Conservation (phyloP, 2,329 filamentous ascomycete species). For the Podosphaera fusca region DNA sequence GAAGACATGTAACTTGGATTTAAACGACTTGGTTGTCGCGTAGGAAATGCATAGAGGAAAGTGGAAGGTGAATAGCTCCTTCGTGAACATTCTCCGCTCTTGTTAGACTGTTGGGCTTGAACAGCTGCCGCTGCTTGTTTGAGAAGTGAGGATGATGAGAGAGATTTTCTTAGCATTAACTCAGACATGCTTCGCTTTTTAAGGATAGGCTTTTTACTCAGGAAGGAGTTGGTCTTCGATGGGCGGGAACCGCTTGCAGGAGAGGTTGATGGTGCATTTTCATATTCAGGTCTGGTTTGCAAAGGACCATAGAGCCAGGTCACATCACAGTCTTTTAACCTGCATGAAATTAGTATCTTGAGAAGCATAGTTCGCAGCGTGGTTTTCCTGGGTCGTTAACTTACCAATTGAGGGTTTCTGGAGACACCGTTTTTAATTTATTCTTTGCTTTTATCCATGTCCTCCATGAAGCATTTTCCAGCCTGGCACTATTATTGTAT, state of each 20-base stretch:
- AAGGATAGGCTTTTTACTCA: constrained; percentile 50
- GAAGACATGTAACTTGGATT: constrained; percentile 36
- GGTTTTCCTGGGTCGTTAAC: neutral
- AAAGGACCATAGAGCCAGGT: constrained; percentile 93
- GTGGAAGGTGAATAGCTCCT: constrained; percentile 26
- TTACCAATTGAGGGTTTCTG: constrained; percentile 67
- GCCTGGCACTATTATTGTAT: constrained; percentile 37
- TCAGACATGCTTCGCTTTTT: constrained; percentile 96
- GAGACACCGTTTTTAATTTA: constrained; percentile 62
- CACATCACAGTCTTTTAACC: constrained; percentile 91
- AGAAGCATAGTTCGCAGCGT: neutral
- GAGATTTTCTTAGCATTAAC: constrained; percentile 70
- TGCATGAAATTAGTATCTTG: constrained; percentile 30
- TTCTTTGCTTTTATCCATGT: constrained; percentile 90
- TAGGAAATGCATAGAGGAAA: constrained; percentile 49
- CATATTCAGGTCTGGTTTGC: constrained; percentile 42
- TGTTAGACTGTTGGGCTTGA: constrained; percentile 20
- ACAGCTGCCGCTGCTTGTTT: constrained; percentile 32
- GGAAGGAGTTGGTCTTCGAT: constrained; percentile 35
- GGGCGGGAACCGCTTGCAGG: constrained; percentile 23
- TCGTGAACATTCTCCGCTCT: constrained; percentile 24
- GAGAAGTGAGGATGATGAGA: constrained; percentile 70
- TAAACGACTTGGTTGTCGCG: constrained; percentile 34
- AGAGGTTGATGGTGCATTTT: constrained; percentile 22
- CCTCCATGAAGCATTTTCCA: constrained; percentile 93